Conservation (phyloP, 73 alveolate genomes). For the Urostyla sp. region DNA sequence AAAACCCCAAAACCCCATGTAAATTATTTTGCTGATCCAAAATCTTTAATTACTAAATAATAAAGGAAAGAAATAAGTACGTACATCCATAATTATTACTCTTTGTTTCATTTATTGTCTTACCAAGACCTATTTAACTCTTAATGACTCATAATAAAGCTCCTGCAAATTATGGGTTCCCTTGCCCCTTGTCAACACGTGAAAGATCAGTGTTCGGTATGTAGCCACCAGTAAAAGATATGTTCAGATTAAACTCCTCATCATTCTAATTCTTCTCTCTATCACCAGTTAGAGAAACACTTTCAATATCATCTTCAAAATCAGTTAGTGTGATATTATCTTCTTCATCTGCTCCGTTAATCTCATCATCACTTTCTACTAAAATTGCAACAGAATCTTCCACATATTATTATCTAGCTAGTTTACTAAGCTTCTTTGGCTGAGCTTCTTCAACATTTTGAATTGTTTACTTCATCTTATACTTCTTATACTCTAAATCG, state of each 20-base stretch:
- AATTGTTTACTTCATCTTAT: background rate
- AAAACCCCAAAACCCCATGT: too few relatives aligned
- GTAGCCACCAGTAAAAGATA: constrained; percentile 61
- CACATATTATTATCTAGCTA: background rate
- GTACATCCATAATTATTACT: too few relatives aligned
- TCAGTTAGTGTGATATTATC: constrained; percentile 45
- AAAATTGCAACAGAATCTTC: constrained; percentile 45
- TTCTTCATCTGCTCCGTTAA: constrained; percentile 47
- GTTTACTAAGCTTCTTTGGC: background rate
- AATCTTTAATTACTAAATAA: too few relatives aligned
- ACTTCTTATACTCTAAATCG: constrained; percentile 67
- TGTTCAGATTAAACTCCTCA: constrained; percentile 48
- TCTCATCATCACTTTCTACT: constrained; percentile 52
- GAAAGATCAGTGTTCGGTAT: constrained; percentile 55
- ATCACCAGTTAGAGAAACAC: constrained; percentile 16
- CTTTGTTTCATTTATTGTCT: too few relatives aligned
- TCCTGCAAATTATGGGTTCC: constrained; percentile 42
- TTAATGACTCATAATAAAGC: background rate
- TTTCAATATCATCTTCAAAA: constrained; percentile 29
- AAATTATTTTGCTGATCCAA: too few relatives aligned
- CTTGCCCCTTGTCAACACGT: constrained; percentile 53
- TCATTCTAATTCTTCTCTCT: background rate
- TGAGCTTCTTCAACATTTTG: constrained; percentile 12
- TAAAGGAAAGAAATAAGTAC: too few relatives aligned
- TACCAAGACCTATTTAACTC: too few relatives aligned